Evolutionary conservation across 352 stramenopile species (phyloP), one percentile per base, ranked within the genome.

Genomic region (Peronosclerospora sorghi): DNA sequence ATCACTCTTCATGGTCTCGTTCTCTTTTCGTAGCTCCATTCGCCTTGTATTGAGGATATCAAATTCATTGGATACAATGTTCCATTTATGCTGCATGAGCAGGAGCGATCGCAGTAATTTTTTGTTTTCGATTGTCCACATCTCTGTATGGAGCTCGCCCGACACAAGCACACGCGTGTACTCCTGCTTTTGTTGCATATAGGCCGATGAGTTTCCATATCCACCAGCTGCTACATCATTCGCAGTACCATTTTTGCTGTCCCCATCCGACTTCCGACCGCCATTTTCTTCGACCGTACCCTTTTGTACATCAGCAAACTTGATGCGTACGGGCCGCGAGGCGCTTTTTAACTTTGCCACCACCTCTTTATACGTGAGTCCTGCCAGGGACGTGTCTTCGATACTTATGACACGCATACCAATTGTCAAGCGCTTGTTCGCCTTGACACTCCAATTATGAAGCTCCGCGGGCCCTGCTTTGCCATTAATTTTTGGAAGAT

Each of bases 391-490:
- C 39, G 62, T 53, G 41, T 76, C 64, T 47, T 86, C 77, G 30
- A 93, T 88, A 18, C 61, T 74, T 30, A 76, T 89, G 34, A 93
- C 66, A 15, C 80, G 74, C 80, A 93, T 93, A 36, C 77, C 71
- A 41, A 87, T 84, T 5, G 69, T 87, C 46, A 93, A 42, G 2
- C 80, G 77, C 36, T 78, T 76, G 45, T 90, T 64, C 6, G 77
- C 71, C 47, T 87, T 87, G 38, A 93, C 80, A 46, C 80, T 90
- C 80, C 80, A 93, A 49, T 93, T 93, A 59, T 93, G 84, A 6
- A 93, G 68, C 59, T 93, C 80, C 12, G 80, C 80, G 0, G 80
- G 73, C 0, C 80, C 80, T 1, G 80, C 71, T 48, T 93, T 90
- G 53, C 77, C 76, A 36, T 80, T 86, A 12, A 89, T 74, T 65